phyloP scores from a whole-genome alignment of 306 rosid species.

The Rosa multiflora region DNA sequence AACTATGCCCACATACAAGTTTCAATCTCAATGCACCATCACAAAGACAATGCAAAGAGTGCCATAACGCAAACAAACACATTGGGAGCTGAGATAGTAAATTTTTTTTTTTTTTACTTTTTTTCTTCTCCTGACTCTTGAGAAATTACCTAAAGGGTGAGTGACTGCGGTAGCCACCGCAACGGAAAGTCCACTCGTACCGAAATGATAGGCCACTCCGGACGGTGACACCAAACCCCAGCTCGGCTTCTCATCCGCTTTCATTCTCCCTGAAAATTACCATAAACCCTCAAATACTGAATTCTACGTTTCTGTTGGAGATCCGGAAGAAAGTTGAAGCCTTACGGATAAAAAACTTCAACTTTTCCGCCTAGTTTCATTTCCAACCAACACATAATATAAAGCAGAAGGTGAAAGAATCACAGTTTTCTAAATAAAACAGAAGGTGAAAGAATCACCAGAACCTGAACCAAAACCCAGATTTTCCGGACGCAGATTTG shows the following conservation, averaged over 20 bases:
- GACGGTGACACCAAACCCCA: slow-evolving; percentile 66
- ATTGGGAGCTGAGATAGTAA: neutral
- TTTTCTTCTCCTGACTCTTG: too few relatives aligned
- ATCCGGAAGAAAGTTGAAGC: neutral
- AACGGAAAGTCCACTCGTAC: slow-evolving; percentile 77
- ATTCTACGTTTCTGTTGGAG: neutral
- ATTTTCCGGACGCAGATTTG: slow-evolving; percentile 10
- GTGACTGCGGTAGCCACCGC: slow-evolving; percentile 78
- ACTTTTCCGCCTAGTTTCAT: neutral
- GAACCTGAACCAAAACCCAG: slow-evolving; percentile 23
- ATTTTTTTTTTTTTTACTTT: too few relatives aligned
- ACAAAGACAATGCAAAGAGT: neutral
- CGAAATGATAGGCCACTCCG: slow-evolving; percentile 60
- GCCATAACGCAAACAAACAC: neutral
- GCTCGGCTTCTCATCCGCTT: slow-evolving; percentile 39
- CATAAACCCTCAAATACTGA: neutral
- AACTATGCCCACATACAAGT: neutral
- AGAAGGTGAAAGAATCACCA: neutral
- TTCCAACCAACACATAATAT: neutral
- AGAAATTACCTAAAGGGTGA: slow-evolving; percentile 72
- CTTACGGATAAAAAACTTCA: neutral
- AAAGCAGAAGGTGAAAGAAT: neutral
- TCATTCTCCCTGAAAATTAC: slow-evolving; percentile 38
- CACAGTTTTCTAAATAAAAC: too few relatives aligned
- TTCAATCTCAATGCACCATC: neutral